Evolutionary conservation across 495 filamentous ascomycete genomes (phyloP), one percentile per base, ranked within the genome.

Genomic region (Hyaloscypha variabilis): DNA sequence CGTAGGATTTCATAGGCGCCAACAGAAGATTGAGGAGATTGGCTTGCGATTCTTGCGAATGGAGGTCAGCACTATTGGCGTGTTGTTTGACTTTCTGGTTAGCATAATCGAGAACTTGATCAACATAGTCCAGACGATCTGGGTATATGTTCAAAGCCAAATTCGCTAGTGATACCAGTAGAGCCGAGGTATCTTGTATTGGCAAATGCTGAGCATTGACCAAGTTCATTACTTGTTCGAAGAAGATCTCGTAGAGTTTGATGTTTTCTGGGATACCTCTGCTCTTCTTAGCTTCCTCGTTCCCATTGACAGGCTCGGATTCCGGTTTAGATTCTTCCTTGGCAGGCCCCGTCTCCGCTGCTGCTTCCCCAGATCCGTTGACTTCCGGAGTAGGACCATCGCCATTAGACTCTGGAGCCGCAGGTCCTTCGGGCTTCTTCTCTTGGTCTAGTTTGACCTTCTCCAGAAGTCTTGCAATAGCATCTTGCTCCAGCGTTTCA

Each of bases 161-260:
- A 72, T 98, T 97, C 17, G 91, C 86, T 39, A 99, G 83, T 6
- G 95, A 99, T 26, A 96, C 94, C 39, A 97, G 82, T 30, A 98
- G 80, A 14, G 93, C 95, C 68, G 94, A 95, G 24, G 91, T 97
- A 75, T 99, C 95, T 75, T 96, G 92, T 60, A 99, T 97, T 4
- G 93, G 89, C 62, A 99, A 81, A 67, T 91, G 88, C 71, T 97
- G 93, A 21, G 90, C 89, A 76, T 91, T 92, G 67, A 98, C 93
- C 52, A 99, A 82, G 71, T 92, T 93, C 67, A 93, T 89, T 59
- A 98, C 96, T 73, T 99, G 95, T 54, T 96, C 91, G 73, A 97
- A 96, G 79, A 99, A 99, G 52, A 98, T 93, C 77, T 97, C 93
- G 77, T 97, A 99, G 11, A 99, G 85, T 76, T 90, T 94, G 58